phyloP scores from a whole-genome alignment of 805 yeast genomes.

The Wickerhamiella dianesei region DNA sequence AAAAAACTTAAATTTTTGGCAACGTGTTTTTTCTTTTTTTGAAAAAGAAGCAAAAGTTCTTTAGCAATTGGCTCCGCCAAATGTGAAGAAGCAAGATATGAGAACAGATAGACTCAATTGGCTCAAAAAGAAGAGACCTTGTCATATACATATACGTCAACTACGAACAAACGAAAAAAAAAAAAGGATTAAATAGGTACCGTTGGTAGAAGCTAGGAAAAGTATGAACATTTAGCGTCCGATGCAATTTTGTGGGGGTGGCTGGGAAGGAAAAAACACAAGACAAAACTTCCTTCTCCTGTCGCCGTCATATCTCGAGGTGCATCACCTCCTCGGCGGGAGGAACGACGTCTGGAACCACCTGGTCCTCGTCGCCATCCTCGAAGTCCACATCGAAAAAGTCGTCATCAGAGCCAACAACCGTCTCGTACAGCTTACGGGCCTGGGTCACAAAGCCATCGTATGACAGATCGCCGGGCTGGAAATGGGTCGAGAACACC shows the following conservation, averaged over 20 bases:
- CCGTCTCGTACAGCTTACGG: slow-evolving; percentile 52
- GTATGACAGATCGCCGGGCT: slow-evolving; percentile 75
- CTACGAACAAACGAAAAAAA: not conserved
- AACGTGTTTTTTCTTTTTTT: too few relatives aligned
- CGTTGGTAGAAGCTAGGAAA: not conserved
- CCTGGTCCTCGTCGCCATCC: slow-evolving; percentile 65
- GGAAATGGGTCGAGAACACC: slow-evolving; percentile 39
- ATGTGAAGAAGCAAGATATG: too few relatives aligned
- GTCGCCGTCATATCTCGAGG: slow-evolving; percentile 17
- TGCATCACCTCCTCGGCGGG: slow-evolving; percentile 22
- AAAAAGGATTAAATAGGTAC: not conserved
- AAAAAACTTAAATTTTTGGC: too few relatives aligned
- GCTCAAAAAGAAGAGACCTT: too few relatives aligned
- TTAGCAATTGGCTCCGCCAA: too few relatives aligned
- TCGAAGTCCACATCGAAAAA: slow-evolving; percentile 94
- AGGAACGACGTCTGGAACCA: slow-evolving; percentile 21
- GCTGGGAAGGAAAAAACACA: not conserved
- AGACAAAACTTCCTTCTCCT: not conserved
- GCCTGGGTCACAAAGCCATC: slow-evolving; percentile 84
- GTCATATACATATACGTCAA: too few relatives aligned
- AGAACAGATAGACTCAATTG: too few relatives aligned
- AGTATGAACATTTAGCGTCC: not conserved
- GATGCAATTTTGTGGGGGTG: not conserved
- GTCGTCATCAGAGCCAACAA: slow-evolving; percentile 90
- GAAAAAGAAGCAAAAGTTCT: too few relatives aligned